A percentile compares a stretch with the other conserved stretches of the same genome.
These are phyloP conservation scores for Rhizopus sp. DNA, from an alignment of 371 early-diverging fungal species.

Conservation along the genomic window DNA sequence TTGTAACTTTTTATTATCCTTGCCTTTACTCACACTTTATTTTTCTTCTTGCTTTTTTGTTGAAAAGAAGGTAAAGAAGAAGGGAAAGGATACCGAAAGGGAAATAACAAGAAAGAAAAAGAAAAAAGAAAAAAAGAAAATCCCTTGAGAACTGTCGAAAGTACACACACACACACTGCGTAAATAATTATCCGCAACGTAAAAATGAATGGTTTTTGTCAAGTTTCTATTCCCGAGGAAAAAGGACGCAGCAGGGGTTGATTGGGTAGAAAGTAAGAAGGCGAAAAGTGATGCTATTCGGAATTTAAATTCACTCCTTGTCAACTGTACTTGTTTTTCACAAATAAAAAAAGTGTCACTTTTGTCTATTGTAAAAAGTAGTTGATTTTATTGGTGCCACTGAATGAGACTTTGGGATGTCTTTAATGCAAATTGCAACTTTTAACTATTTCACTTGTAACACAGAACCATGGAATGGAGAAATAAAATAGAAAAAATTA, in stretches of 20 bases:
- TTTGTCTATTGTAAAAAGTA: background rate
- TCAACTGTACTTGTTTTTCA: background rate
- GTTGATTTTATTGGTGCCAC: background rate
- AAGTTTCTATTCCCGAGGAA: background rate
- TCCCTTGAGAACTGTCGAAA: background rate
- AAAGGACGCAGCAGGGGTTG: background rate
- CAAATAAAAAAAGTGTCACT: background rate
- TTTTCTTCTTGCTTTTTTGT: background rate
- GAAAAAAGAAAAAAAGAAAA: constrained; percentile 3
- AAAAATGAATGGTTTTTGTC: background rate
- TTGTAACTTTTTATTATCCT: background rate
- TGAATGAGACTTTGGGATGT: too few relatives aligned
- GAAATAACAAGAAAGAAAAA: constrained; percentile 11
- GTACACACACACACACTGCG: background rate
- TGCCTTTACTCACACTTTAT: background rate
- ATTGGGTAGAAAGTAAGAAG: background rate
- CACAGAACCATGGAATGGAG: too few relatives aligned
- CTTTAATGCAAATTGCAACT: too few relatives aligned
- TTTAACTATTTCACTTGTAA: too few relatives aligned
- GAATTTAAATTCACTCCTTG: background rate
- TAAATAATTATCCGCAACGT: background rate
- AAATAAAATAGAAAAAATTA: too few relatives aligned
- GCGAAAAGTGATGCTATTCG: background rate
- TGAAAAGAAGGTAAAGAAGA: constrained; percentile 13
- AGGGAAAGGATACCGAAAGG: constrained; percentile 7